Evolutionary conservation across 306 rosid species (phyloP).

Genomic region (Delonix regia): DNA sequence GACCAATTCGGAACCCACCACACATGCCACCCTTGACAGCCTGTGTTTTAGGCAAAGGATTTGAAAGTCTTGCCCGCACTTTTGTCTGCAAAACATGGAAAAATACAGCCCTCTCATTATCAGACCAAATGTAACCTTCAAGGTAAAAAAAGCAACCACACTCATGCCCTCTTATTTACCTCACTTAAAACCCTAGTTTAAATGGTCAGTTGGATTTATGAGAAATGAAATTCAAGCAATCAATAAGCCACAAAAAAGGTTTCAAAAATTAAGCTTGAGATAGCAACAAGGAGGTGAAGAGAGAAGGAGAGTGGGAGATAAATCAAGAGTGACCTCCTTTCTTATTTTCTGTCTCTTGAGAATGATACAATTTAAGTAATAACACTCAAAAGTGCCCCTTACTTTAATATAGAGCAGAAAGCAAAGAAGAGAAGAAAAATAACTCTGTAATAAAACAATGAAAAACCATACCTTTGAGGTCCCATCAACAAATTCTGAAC

Average conservation of each 20-base stretch:
- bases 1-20: slow-evolving; percentile 82
- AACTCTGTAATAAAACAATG: neutral
- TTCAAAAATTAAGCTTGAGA: slow-evolving; percentile 7
- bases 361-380: neutral
- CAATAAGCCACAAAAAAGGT: neutral
- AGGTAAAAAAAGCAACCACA: slow-evolving; percentile 9
- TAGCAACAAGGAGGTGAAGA: neutral
- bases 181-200: slow-evolving; percentile 8
- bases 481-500: slow-evolving; percentile 58
- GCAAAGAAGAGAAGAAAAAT: slow-evolving; percentile 9
- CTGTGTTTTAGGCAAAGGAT: slow-evolving; percentile 84
- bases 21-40: slow-evolving; percentile 83
- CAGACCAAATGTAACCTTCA: slow-evolving; percentile 8
- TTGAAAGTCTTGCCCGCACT: slow-evolving; percentile 89
- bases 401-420: neutral
- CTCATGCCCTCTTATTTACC: neutral
- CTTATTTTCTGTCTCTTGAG: neutral
- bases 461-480: slow-evolving; percentile 58
- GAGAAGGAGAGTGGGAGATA: neutral
- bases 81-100: slow-evolving; percentile 51
- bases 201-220: neutral
- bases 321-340: slow-evolving; percentile 15
- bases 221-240: slow-evolving; percentile 12
- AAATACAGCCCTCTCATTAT: slow-evolving; percentile 12
- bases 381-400: slow-evolving; percentile 24